A percentile compares a stretch with the other conserved stretches of the same genome.
These are phyloP conservation scores for Solanum ahanhuiri DNA, from an alignment of 257 asterid species.

Conservation along the genomic window DNA sequence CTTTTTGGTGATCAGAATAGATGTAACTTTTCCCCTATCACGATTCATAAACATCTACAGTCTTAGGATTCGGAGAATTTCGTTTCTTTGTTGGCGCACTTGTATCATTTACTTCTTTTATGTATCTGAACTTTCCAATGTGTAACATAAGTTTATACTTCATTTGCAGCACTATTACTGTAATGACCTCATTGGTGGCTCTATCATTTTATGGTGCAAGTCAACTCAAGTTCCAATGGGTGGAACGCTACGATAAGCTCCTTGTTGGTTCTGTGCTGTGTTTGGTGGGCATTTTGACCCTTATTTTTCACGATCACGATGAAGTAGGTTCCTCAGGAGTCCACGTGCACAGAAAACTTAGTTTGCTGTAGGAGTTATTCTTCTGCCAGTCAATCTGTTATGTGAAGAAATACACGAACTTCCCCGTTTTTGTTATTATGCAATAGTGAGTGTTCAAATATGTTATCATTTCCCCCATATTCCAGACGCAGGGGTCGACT, in stretches of 20 bases:
- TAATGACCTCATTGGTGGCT: constrained; percentile 94
- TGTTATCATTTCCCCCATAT: not conserved
- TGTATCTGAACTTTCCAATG: not conserved
- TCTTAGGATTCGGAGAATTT: not conserved
- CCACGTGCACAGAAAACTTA: constrained; percentile 54
- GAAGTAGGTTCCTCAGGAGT: constrained; percentile 26
- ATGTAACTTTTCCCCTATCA: not conserved
- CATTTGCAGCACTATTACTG: constrained; percentile 72
- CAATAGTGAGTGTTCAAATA: not conserved
- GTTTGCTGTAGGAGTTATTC: constrained; percentile 14
- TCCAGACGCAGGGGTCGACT: not conserved
- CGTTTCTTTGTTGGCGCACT: not conserved
- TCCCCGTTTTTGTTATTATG: not conserved
- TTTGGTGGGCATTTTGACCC: constrained; percentile 81
- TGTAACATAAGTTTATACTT: not conserved
- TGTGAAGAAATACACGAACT: not conserved
- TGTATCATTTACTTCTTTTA: not conserved
- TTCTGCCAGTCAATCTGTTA: not conserved
- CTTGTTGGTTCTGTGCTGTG: constrained; percentile 93
- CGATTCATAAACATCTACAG: not conserved
- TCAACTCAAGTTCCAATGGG: constrained; percentile 97
- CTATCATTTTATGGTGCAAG: constrained; percentile 96
- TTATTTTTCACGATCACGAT: constrained; percentile 75
- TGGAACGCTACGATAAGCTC: constrained; percentile 90
- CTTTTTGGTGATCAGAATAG: not conserved